These are phyloP conservation scores for Triglochin maritima DNA, from an alignment of 106 monocot genomes.

Conservation along the genomic window DNA sequence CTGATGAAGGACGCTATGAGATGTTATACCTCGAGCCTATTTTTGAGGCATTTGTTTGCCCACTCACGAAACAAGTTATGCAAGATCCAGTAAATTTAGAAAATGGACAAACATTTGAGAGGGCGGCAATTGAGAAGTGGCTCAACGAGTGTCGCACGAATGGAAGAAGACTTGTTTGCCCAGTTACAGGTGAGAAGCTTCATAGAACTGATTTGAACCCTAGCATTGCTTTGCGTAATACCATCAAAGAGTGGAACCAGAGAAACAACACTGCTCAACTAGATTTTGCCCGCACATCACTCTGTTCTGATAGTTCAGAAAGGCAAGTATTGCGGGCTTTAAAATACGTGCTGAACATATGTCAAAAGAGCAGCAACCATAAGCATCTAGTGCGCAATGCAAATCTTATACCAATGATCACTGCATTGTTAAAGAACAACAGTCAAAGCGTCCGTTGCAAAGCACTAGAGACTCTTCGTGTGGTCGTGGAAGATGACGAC, in stretches of 20 bases:
- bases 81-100: slow-evolving; percentile 69
- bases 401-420: slow-evolving; percentile 45
- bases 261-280: slow-evolving; percentile 77
- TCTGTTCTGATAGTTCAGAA: slow-evolving; percentile 53
- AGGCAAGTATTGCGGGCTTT: slow-evolving; percentile 54
- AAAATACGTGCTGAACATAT: slow-evolving; percentile 39
- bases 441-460: slow-evolving; percentile 57
- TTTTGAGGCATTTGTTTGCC: slow-evolving; percentile 79
- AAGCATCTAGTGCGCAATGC: slow-evolving; percentile 42
- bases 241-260: slow-evolving; percentile 85
- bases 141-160: slow-evolving; percentile 58
- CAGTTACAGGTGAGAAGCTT: slow-evolving; percentile 53
- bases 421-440: slow-evolving; percentile 66
- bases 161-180: slow-evolving; percentile 51
- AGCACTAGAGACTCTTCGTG: slow-evolving; percentile 69
- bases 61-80: slow-evolving; percentile 82
- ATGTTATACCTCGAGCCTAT: slow-evolving; percentile 53
- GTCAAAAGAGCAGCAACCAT: slow-evolving; percentile 48
- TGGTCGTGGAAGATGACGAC: slow-evolving; percentile 69
- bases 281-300: slow-evolving; percentile 45
- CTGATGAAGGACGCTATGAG: slow-evolving; percentile 48
- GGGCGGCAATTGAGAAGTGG: slow-evolving; percentile 82
- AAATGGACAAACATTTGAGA: slow-evolving; percentile 73
- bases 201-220: slow-evolving; percentile 53
- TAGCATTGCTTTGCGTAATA: slow-evolving; percentile 70